Evolutionary conservation across 139 green algal genomes (phyloP).

Genomic region (Asterochloris erici): DNA sequence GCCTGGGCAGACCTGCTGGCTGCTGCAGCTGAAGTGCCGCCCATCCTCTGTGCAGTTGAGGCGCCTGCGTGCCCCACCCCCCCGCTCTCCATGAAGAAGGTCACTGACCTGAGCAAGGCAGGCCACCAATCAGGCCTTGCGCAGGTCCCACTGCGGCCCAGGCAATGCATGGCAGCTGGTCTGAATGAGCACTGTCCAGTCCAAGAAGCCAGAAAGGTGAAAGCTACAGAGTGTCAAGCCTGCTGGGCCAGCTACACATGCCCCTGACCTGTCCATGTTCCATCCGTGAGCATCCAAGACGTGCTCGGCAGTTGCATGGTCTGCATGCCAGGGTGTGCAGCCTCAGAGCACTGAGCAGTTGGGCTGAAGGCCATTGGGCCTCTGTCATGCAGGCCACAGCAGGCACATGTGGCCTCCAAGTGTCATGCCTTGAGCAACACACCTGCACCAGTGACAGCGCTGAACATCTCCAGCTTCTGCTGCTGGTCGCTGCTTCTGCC

Average conservation of each 20-base stretch:
- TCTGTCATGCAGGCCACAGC: too few relatives aligned
- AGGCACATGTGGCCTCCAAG: too few relatives aligned
- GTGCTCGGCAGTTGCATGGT: conserved; percentile 31
- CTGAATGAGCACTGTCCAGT: too few relatives aligned
- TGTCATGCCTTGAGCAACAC: too few relatives aligned
- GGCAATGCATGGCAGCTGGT: too few relatives aligned
- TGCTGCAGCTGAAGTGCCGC: neutral
- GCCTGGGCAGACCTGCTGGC: neutral
- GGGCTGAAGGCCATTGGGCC: too few relatives aligned
- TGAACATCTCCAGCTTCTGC: conserved; percentile 4
- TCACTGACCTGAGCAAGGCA: neutral
- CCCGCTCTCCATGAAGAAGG: conserved; percentile 34
- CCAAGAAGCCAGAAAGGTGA: too few relatives aligned
- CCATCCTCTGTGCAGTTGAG: neutral
- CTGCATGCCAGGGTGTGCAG: neutral
- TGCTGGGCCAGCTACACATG: too few relatives aligned
- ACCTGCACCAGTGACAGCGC: conserved; percentile 4
- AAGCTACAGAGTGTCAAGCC: too few relatives aligned
- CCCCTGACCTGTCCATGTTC: conserved; percentile 31
- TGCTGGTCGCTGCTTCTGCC: too few relatives aligned
- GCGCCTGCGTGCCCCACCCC: neutral
- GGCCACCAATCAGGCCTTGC: too few relatives aligned
- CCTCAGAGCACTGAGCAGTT: neutral
- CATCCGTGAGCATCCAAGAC: conserved; percentile 41
- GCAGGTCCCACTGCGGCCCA: too few relatives aligned